Evolutionary conservation across 805 yeast species (phyloP).

Genomic region (Ogataea populi-albae): DNA sequence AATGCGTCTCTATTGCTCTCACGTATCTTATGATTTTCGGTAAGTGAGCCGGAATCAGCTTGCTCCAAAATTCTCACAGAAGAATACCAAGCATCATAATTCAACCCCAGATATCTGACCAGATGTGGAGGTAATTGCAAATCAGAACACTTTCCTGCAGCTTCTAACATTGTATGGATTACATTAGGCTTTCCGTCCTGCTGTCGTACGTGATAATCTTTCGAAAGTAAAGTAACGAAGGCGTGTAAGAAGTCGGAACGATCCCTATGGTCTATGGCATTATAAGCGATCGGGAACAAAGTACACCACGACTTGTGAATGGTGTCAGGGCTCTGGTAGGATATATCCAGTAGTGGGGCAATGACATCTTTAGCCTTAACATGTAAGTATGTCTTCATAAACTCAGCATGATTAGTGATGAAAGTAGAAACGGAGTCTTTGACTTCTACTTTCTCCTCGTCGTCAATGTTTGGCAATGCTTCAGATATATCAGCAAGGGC

Average conservation of each 20-base stretch:
- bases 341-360: conserved; percentile 72
- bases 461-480: conserved; percentile 24
- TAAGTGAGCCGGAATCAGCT: conserved; percentile 42
- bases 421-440: conserved; percentile 17
- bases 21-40: conserved; percentile 67
- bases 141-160: conserved; percentile 68
- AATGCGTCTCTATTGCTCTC: conserved; percentile 90
- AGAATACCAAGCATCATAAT: conserved; percentile 89
- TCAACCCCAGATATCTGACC: conserved; percentile 80
- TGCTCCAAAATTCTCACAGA: conserved; percentile 82
- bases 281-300: conserved; percentile 77
- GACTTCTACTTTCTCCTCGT: conserved; percentile 19
- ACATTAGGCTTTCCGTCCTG: conserved; percentile 84
- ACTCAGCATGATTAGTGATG: conserved; percentile 23
- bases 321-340: conserved; percentile 76
- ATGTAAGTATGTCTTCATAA: conserved; percentile 23
- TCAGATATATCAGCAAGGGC: conserved; percentile 44
- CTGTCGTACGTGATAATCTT: conserved; percentile 92
- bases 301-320: conserved; percentile 82
- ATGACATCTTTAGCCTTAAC: conserved; percentile 60
- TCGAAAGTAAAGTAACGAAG: conserved; percentile 73
- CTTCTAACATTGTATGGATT: conserved; percentile 77
- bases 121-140: conserved; percentile 91
- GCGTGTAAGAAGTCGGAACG: conserved; percentile 81
- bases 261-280: conserved; percentile 73